These are phyloP conservation scores for Beta corolliflora DNA, from an alignment of 179 eudicot genomes.

Conservation along the genomic window DNA sequence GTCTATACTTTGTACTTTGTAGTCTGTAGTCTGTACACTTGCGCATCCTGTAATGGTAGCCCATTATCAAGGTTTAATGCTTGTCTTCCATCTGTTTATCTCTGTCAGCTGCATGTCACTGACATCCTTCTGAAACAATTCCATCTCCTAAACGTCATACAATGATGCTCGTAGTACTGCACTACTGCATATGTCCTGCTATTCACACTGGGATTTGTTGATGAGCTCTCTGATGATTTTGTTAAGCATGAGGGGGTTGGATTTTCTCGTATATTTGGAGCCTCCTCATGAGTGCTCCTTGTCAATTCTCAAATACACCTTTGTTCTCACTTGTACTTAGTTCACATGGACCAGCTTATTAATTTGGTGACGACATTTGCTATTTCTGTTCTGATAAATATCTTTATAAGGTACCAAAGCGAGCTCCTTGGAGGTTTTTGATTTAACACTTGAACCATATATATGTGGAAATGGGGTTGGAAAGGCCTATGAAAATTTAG, in stretches of 20 bases:
- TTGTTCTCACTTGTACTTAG: not conserved
- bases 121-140: not conserved
- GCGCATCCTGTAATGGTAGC: not conserved
- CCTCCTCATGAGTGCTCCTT: not conserved
- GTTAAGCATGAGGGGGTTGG: not conserved
- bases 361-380: not conserved
- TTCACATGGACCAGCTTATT: no score
- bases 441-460: not conserved
- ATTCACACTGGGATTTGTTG: not conserved
- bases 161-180: not conserved
- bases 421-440: not conserved
- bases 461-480: not conserved
- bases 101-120: not conserved
- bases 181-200: not conserved
- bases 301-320: not conserved
- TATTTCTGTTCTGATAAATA: not conserved
- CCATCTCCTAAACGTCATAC: not conserved
- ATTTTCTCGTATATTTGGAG: not conserved
- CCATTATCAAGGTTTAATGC: not conserved
- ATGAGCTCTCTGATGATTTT: not conserved
- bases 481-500: not conserved
- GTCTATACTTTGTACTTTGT: not conserved
- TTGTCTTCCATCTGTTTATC: not conserved
- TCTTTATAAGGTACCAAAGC: not conserved
- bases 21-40: not conserved